phyloP scores from a whole-genome alignment of 257 asterid genomes.

The Catharanthus roseus region DNA sequence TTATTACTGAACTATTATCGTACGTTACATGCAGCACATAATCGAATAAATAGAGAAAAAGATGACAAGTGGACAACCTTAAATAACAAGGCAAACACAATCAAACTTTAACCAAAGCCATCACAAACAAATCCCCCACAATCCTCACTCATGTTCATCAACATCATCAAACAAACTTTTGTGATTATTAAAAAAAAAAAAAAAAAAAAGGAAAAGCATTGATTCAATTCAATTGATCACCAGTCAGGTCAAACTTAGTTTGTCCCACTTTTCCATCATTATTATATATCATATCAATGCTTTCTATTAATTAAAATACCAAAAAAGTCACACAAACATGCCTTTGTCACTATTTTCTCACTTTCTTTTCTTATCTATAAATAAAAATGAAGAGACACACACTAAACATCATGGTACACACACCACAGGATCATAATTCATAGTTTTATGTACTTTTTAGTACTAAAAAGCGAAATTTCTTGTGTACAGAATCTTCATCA shows the following conservation, averaged over 20 bases:
- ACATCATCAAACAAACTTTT: constrained; percentile 15
- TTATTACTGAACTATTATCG: too few relatives aligned
- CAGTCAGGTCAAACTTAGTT: constrained; percentile 5
- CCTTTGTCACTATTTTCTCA: not conserved
- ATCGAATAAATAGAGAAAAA: too few relatives aligned
- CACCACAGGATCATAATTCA: constrained; percentile 10
- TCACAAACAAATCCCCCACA: not conserved
- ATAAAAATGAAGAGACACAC: constrained; percentile 3
- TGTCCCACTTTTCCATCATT: not conserved
- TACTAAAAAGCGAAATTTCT: too few relatives aligned
- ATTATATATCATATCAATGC: too few relatives aligned
- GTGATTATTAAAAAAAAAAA: too few relatives aligned
- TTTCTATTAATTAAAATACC: not conserved
- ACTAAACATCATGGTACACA: constrained; percentile 2
- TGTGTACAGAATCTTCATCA: too few relatives aligned
- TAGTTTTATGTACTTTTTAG: too few relatives aligned
- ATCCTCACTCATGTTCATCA: too few relatives aligned
- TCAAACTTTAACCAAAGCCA: constrained; percentile 7
- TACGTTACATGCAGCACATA: too few relatives aligned
- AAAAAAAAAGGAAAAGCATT: constrained; percentile 4
- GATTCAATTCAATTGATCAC: constrained; percentile 7
- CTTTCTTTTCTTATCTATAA: constrained; percentile 8
- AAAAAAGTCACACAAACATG: not conserved
- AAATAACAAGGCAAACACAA: constrained; percentile 4
- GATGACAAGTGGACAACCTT: not conserved